Evolutionary conservation across 371 early-diverging fungal species (phyloP).

Genomic region (Chytridiales sp.): DNA sequence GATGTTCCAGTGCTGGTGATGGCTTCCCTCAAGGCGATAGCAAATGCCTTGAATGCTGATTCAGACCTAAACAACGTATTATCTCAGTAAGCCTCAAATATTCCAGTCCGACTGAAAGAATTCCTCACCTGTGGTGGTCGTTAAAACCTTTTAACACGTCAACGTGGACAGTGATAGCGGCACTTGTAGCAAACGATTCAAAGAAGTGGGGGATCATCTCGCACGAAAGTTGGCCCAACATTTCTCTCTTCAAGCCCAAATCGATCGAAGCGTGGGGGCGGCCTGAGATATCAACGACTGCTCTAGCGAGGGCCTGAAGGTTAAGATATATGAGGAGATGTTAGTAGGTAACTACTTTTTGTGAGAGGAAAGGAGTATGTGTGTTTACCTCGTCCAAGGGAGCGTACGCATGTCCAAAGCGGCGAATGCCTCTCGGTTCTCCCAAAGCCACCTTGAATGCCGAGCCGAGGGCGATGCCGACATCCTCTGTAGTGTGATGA

Average conservation of each 20-base stretch:
- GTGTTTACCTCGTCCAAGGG: constrained; percentile 80
- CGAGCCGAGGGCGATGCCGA: constrained; percentile 88
- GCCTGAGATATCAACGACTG: constrained; percentile 96
- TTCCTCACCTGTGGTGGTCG: constrained; percentile 84
- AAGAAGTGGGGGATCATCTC: constrained; percentile 98
- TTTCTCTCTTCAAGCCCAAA: constrained; percentile 84
- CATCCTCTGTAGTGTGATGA: constrained; percentile 96
- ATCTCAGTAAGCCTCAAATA: neutral
- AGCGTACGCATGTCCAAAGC: constrained; percentile 93
- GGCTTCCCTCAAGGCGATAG: constrained; percentile 90
- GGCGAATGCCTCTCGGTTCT: constrained; percentile 80
- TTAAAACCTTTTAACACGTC: constrained; percentile 90
- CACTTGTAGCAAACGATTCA: constrained; percentile 84
- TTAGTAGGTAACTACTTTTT: constrained; percentile 4
- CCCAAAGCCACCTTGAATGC: constrained; percentile 92
- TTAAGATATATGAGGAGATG: constrained; percentile 1
- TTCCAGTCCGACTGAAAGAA: neutral
- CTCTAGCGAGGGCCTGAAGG: constrained; percentile 78
- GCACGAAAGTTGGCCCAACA: constrained; percentile 81
- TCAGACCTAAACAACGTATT: constrained; percentile 68
- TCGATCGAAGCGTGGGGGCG: constrained; percentile 83
- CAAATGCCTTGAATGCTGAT: constrained; percentile 94
- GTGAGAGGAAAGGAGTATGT: neutral
- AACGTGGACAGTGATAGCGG: constrained; percentile 93
- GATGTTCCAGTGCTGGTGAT: constrained; percentile 66